A percentile compares a stretch with the other conserved stretches of the same genome.
phyloP scores from a whole-genome alignment of 805 yeast genomes.

The Ogataea neopini region DNA sequence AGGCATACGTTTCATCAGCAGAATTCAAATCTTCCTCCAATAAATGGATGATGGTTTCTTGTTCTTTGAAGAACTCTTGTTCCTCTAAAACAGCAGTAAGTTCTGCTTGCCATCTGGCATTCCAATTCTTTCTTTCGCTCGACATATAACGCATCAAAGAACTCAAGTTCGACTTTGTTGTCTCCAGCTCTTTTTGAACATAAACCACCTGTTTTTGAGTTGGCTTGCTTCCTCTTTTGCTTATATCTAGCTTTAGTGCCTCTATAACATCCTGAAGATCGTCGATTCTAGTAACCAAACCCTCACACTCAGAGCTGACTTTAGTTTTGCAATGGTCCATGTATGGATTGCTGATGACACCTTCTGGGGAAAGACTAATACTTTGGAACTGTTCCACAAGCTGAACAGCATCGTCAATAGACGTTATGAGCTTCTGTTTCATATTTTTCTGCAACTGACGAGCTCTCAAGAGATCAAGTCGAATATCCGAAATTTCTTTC shows the following conservation, averaged over 20 bases:
- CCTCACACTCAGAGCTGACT: conserved; percentile 76
- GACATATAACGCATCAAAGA: conserved; percentile 60
- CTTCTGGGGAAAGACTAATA: conserved; percentile 25
- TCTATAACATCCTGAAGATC: conserved; percentile 92
- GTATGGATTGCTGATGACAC: conserved; percentile 41
- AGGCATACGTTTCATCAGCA: conserved; percentile 76
- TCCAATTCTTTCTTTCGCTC: conserved; percentile 82
- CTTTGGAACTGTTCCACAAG: conserved; percentile 55
- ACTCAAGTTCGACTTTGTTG: conserved; percentile 54
- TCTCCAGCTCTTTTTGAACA: conserved; percentile 63
- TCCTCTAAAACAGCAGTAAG: conserved; percentile 89
- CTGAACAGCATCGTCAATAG: conserved; percentile 44
- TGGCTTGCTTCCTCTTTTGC: conserved; percentile 85
- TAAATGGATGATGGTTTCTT: conserved; percentile 81
- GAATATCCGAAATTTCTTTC: conserved; percentile 45
- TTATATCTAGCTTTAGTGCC: conserved; percentile 85
- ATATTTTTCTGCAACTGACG: conserved; percentile 54
- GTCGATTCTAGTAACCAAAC: conserved; percentile 75
- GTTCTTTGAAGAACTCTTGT: conserved; percentile 87
- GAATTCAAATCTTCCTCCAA: conserved; percentile 77
- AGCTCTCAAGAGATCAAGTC: conserved; percentile 58
- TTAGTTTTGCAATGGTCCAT: conserved; percentile 75
- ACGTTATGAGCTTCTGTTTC: conserved; percentile 41
- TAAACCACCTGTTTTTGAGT: conserved; percentile 67
- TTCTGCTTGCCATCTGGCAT: conserved; percentile 88